Evolutionary conservation across 2,329 filamentous ascomycete species (phyloP), one percentile per base, ranked within the genome.

Genomic region (Tolypocladium sp.): DNA sequence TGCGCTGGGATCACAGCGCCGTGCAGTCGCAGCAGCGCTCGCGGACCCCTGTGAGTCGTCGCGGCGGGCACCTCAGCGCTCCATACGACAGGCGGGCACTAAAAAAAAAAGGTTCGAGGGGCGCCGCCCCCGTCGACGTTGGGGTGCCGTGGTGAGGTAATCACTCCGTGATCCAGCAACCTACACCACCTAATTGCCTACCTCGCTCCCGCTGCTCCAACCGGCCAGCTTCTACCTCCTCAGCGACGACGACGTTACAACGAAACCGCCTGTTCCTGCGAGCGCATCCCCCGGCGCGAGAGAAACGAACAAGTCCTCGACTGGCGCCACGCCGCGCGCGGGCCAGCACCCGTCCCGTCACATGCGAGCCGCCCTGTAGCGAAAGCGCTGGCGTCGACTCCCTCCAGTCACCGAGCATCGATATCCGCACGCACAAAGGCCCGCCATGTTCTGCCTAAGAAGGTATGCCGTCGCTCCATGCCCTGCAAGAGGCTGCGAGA

Each of bases 401-500:
- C 46, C 46, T 52, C 46, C 8, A 4, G 3, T 3, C 2, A 9
- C 17, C 46, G 8, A 33, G 27, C 17, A n/a, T n/a, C 49, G 27
- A 27, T 27, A 33, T n/a, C 27, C 27, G 17, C 49, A 13, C 27
- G 8, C 7, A 51, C 13, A 12, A 35, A 2, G 8, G 57, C 60
- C 60, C 67, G 70, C 62, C 60, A 86, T 86, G 84, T 87, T 87
- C 65, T 87, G 84, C 68, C 74, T 87, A 56, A 74, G 83, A 70
- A 86, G 83, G 46, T 49, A 25, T 13, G 46, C 25, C 3, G 25
- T 13, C 22, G 4, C 22, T 4, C 1, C n/a, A 22, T 9, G n/a
- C n/a, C n/a, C n/a, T n/a, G n/a, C n/a, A n/a, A n/a, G n/a, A n/a
- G n/a, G n/a, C n/a, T n/a, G n/a, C n/a, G n/a, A n/a, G n/a, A n/a